Evolutionary conservation across 2,329 filamentous ascomycete genomes (phyloP), one percentile per base, ranked within the genome.

Genomic region (Arthrobotrys pseudoclavata): DNA sequence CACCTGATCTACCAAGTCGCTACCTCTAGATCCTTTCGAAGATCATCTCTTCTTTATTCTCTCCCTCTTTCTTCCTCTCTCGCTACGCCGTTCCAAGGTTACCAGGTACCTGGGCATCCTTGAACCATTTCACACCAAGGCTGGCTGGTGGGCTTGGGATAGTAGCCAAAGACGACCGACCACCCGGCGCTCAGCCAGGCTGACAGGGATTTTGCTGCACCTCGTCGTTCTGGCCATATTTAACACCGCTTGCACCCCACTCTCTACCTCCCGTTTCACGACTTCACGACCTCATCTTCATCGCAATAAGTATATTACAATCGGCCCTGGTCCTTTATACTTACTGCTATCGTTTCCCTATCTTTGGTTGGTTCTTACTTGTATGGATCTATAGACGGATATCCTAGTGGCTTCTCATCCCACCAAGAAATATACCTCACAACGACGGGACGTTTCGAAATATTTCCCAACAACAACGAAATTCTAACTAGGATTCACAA

Each of bases 171-270:
- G 20, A 68, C 61, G 40, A 63, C 4, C 52, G 24, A 66, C 48
- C 26, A 69, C 71, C 57, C 42, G 74, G 74, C 74, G 40, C 29
- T 77, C 74, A 77, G 74, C 74, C 68, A 77, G 74, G 74, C 74
- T 71, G 74, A 77, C 74, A 77, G 61, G 74, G 74, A 67, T 50
- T 50, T 71, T 55, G 31, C 42, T 34, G 47, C 45, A 34, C 24
- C 62, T 31, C 52, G 47, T 24, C 45, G 64, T 48, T 69, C 53
- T 52, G 61, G 45, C 67, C 53, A 68, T 68, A 77, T 77, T 66
- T 68, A 53, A 62, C 53, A 69, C n/a, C 50, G 29, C 24, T 55
- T 22, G 18, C 71, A 76, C 71, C 61, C 74, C 67, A 60, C 34
- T 53, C 57, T 40, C 37, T 9, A 13, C 12, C 37, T 20, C 42